Base-by-base conservation (phyloP, 2,329 filamentous ascomycete species). In the Clonostachys rhizophaga region DNA sequence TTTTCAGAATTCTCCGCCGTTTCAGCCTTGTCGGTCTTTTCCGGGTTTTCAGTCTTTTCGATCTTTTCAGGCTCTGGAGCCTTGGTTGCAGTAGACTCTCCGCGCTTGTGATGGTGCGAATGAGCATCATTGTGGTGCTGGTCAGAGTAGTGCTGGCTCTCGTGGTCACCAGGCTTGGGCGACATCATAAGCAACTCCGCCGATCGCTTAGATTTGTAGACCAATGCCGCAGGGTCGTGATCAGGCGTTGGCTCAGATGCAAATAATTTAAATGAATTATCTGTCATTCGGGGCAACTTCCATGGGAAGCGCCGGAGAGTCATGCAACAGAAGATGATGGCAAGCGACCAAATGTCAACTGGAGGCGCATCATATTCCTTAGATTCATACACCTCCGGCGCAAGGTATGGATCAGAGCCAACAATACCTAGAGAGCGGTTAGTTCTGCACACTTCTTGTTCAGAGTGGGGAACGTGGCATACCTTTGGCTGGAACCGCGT, bases 311-410 rank as follows among this genome's bases (percentile, higher is more conserved):
- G 78, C 18, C 94, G 81, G 40, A 99, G 75, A 6, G 90, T 94
- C 94, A 99, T 99, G 73, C 94, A 99, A 68, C 94, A 97, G 69
- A 92, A 99, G 47, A 99, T 97, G 57, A 99, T 99, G 16, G 92
- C 94, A 50, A 99, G 75, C 11, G 94, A 99, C 94, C 94, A 99
- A 50, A 99, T 91, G 68, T 99, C 94, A 2, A 92, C 89, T 7
- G 91, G 89, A 52, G 91, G 87, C 1, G 94, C 91, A 59, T 99
- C 91, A 64, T 99, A 99, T 61, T 91, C 91, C 54, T 87, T 84
- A 52, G 91, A 83, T 54, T 96, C 91, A 60, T 97, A 97, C 1
- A 99, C 94, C 67, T 99, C 94, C 0, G 94, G 94, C 1, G 94
- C 94, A 40, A 99, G 79, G 63, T 99, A 99, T 4, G 94, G 94